Evolutionary conservation across 208 protist genomes (phyloP).

Genomic region (Wallacemonas sp.): DNA sequence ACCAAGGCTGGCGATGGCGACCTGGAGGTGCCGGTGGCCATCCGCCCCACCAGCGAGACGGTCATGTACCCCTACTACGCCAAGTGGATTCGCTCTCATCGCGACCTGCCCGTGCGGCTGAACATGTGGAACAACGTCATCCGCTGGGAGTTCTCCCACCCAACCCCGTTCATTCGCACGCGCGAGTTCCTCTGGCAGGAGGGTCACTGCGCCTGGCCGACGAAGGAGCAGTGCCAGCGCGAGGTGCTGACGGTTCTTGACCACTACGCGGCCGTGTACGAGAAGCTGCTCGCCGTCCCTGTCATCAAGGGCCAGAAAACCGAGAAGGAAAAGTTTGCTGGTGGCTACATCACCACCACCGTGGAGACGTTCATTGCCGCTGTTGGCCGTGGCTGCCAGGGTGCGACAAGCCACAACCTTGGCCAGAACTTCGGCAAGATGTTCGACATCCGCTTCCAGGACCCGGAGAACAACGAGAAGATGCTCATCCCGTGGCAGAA

Average conservation of each 20-base stretch:
- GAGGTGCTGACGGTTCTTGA: conserved; percentile 96
- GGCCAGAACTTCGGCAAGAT: conserved; percentile 98
- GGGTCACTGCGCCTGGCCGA: conserved; percentile 95
- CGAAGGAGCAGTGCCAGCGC: conserved; percentile 89
- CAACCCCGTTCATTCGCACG: conserved; percentile 98
- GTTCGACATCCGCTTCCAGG: conserved; percentile 97
- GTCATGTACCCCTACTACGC: conserved; percentile 98
- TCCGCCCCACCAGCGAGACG: conserved; percentile 99
- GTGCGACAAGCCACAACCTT: conserved; percentile 94
- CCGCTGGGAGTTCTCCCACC: conserved; percentile 99
- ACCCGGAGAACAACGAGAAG: conserved; percentile 81
- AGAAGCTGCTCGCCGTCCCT: conserved; percentile 97
- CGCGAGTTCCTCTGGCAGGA: conserved; percentile 99
- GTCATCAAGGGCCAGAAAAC: conserved; percentile 97
- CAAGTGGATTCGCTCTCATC: conserved; percentile 98
- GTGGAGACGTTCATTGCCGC: conserved; percentile 98
- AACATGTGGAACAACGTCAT: conserved; percentile 99
- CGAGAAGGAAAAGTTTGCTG: conserved; percentile 99
- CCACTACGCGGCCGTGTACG: conserved; percentile 95
- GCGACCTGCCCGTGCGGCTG: conserved; percentile 97
- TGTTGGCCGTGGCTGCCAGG: conserved; percentile 97
- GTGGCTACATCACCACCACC: conserved; percentile 97
- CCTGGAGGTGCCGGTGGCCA: conserved; percentile 94
- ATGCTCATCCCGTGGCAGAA: conserved; percentile 97
- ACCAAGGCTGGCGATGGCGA: conserved; percentile 85